A percentile compares a stretch with the other conserved stretches of the same genome.
phyloP scores from a whole-genome alignment of 257 asterid genomes.

The Scutellaria baicalensis region DNA sequence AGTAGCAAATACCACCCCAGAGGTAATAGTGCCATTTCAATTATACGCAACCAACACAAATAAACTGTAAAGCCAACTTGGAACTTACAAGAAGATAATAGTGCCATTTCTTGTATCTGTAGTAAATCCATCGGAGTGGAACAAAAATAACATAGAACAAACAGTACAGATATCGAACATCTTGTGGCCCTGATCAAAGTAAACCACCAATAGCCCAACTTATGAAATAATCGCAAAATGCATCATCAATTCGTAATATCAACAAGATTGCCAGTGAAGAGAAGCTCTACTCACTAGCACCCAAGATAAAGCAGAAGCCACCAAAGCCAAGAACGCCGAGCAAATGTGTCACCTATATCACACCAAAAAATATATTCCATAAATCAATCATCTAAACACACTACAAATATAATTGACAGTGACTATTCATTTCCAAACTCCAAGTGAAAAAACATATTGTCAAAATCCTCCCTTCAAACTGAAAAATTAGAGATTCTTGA shows the following conservation, averaged over 20 bases:
- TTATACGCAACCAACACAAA: not conserved
- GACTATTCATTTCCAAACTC: not conserved
- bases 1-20: not conserved
- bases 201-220: slow-evolving; percentile 11
- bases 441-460: not conserved
- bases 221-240: not conserved
- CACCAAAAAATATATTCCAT: slow-evolving; percentile 12
- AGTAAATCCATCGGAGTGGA: slow-evolving; percentile 95
- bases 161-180: slow-evolving; percentile 79
- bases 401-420: not conserved
- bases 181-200: slow-evolving; percentile 82
- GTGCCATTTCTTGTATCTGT: slow-evolving; percentile 97
- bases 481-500: not conserved
- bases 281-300: slow-evolving; percentile 69
- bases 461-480: not conserved
- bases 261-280: not conserved
- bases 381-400: not conserved
- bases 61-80: not conserved
- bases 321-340: slow-evolving; percentile 96
- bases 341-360: slow-evolving; percentile 76
- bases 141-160: slow-evolving; percentile 79
- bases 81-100: slow-evolving; percentile 88
- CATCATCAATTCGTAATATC: not conserved
- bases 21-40: not conserved
- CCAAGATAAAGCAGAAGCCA: slow-evolving; percentile 89